Conservation (phyloP, 2,329 filamentous ascomycete species). For the Pestalotiopsis sp. region DNA sequence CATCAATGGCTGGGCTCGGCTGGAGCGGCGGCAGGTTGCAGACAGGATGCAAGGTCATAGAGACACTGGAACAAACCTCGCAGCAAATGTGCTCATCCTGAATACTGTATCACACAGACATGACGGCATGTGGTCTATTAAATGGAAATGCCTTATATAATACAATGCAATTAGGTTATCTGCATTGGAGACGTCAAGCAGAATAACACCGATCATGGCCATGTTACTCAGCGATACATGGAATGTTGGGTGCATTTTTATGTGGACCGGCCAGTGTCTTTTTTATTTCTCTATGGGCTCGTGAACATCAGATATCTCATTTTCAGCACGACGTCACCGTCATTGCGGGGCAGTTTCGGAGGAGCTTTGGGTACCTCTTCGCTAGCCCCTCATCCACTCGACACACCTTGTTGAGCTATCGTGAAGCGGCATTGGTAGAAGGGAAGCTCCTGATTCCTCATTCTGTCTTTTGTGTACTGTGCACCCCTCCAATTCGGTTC, state of each 20-base stretch:
- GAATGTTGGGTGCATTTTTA: neutral
- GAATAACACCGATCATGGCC: neutral
- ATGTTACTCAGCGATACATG: neutral
- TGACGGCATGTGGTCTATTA: neutral
- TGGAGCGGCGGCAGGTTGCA: neutral
- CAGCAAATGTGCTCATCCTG: no score
- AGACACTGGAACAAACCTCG: no score
- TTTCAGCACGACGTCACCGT: conserved; percentile 1
- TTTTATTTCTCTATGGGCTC: neutral
- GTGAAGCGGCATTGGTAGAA: neutral
- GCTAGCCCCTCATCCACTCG: neutral
- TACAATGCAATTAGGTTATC: neutral
- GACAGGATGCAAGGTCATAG: neutral
- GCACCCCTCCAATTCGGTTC: no score
- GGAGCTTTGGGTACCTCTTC: neutral
- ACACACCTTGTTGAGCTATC: conserved; percentile 1
- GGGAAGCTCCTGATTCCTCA: conserved; percentile 4
- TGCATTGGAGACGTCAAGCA: neutral
- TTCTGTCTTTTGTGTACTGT: neutral
- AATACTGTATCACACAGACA: neutral
- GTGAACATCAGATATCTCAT: neutral
- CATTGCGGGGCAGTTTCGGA: conserved; percentile 7
- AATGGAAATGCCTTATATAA: neutral
- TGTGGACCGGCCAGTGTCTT: neutral
- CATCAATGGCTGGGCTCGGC: neutral